Base-by-base conservation (phyloP, 495 filamentous ascomycete species). In the Neurospora hispaniola region DNA sequence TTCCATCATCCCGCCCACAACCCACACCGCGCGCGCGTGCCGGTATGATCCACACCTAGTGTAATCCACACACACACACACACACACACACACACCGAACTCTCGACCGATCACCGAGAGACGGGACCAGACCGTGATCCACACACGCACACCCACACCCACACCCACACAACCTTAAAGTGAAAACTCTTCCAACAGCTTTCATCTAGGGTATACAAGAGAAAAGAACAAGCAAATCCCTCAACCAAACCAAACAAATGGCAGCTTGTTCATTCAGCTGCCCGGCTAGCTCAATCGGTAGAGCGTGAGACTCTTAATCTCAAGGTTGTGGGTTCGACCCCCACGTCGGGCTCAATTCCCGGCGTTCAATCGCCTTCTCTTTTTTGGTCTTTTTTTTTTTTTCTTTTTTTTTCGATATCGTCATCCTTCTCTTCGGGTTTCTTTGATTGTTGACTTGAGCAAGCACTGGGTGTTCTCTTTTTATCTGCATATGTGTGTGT, bases 211-310 rank as follows among this genome's bases (percentile, higher is more conserved):
- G 1, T 66, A 66, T 66, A 35, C 27, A 35, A 38, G 54, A 9
- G 3, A 18, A 35, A 9, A 31, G 2, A 66, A 31, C 12, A 2
- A 3, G 3, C 27, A 18, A 3, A 31, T 0, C 5, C 0, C 0
- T 59, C 48, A 59, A 16, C 54, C 20, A 23, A 14, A 9, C 1
- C 35, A 4, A 38, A 38, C 35, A 38, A 38, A 27, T 35, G 54
- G 54, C 54, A 66, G 54, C 54, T 59, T 14, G 48, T 59, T 66
- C 54, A 66, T 35, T 35, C 14, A 10, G 27, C 54, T 66, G 70
- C 70, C 70, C 70, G 76, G 87, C 86, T 90, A 90, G 88, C 88
- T 90, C 88, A 90, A 89, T 90, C 88, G 88, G 88, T 88, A 89
- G 88, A 90, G 88, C 88, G 88, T 89, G 85, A 88, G 88, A 90